Conservation (phyloP, 73 alveolate species). For the Blepharisma japonicum region DNA sequence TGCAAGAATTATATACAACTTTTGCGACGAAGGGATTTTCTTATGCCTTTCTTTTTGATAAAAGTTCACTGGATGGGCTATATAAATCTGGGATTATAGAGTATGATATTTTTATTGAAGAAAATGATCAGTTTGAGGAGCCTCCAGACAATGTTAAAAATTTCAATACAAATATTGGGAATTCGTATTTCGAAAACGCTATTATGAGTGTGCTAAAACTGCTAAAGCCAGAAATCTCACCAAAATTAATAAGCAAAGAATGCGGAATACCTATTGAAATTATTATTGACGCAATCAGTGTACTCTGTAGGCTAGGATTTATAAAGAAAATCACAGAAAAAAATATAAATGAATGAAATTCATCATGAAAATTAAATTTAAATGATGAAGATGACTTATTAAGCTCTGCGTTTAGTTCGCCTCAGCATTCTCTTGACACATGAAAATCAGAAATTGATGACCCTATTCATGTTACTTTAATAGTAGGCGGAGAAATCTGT, state of each 20-base stretch:
- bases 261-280: neutral
- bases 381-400: too few species aligned
- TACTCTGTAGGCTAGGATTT: neutral
- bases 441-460: too few species aligned
- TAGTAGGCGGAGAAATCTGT: too few species aligned
- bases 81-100: neutral
- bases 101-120: neutral
- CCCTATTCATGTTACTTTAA: too few species aligned
- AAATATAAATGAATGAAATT: too few species aligned
- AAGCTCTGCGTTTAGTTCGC: too few species aligned
- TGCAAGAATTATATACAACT: neutral
- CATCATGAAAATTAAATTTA: too few species aligned
- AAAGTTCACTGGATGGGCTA: neutral
- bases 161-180: too few species aligned
- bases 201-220: neutral
- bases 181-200: neutral
- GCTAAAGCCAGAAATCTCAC: neutral
- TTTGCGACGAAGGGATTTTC: neutral
- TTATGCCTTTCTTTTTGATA: neutral
- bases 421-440: too few species aligned
- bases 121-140: neutral
- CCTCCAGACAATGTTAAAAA: neutral
- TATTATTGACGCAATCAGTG: neutral
- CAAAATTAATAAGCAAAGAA: neutral
- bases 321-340: neutral